phyloP scores from a whole-genome alignment of 495 filamentous ascomycete species.

The Letharia columbiana region DNA sequence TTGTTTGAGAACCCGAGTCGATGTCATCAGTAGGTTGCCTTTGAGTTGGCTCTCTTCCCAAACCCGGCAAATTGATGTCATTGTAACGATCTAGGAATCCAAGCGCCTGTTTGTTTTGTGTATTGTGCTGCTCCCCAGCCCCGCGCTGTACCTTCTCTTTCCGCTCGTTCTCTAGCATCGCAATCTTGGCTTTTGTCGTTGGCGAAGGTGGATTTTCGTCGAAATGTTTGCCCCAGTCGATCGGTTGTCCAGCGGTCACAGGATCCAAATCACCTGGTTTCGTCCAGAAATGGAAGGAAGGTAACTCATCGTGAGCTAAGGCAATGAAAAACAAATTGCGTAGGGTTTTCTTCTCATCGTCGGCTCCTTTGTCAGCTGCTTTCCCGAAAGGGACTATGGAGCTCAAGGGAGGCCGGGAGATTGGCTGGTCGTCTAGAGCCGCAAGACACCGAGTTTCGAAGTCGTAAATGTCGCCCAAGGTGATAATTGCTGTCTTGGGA shows the following conservation, averaged over 20 bases:
- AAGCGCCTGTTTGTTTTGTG: background rate
- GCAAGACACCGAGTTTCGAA: slow-evolving; percentile 12
- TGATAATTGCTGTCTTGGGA: slow-evolving; percentile 8
- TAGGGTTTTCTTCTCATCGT: slow-evolving; percentile 5
- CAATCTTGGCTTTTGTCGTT: background rate
- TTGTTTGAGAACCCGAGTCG: background rate
- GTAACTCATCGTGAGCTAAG: slow-evolving; percentile 13
- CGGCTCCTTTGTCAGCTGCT: background rate
- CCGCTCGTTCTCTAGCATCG: background rate
- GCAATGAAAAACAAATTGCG: slow-evolving; percentile 14
- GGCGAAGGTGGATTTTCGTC: background rate
- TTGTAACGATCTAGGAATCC: background rate
- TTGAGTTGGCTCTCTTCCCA: background rate
- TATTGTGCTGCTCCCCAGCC: background rate
- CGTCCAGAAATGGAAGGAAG: slow-evolving; percentile 19
- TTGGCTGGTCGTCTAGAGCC: background rate
- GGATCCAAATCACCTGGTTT: slow-evolving; percentile 12
- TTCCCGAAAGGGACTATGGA: background rate
- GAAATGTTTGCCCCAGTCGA: slow-evolving; percentile 8
- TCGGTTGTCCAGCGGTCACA: background rate
- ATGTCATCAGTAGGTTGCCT: background rate
- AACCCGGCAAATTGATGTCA: background rate
- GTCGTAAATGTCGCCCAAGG: slow-evolving; percentile 4
- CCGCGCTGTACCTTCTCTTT: slow-evolving; percentile 1
- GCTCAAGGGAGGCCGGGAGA: background rate